Percentiles rank a stretch among this genome's conserved stretches.
These are phyloP conservation scores for Melastoma malabathricum DNA, from an alignment of 345 rosid genomes.

Conservation along the genomic window DNA sequence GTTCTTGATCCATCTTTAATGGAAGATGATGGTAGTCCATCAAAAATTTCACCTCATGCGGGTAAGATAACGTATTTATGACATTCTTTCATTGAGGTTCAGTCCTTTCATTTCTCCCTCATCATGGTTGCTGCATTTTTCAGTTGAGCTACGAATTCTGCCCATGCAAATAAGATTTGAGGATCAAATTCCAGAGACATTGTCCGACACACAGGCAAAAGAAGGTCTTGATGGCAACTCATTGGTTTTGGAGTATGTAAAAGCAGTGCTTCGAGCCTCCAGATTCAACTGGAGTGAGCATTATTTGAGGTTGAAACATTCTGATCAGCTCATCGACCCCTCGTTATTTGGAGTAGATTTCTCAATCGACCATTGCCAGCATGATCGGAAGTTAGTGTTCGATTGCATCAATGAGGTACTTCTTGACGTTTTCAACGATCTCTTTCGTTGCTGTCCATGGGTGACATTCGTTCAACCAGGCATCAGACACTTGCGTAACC, in stretches of 20 bases:
- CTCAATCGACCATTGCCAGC: constrained; percentile 41
- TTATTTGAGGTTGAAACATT: constrained; percentile 41
- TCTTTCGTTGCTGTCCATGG: constrained; percentile 49
- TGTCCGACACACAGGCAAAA: constrained; percentile 20
- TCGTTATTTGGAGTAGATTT: constrained; percentile 44
- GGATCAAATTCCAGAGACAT: constrained; percentile 22
- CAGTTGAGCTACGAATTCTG: constrained; percentile 39
- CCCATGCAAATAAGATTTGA: constrained; percentile 67
- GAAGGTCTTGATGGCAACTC: constrained; percentile 25
- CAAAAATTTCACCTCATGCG: constrained; percentile 32
- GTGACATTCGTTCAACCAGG: constrained; percentile 35
- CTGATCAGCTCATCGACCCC: constrained; percentile 61
- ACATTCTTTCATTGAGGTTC: no score
- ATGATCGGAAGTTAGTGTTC: constrained; percentile 42
- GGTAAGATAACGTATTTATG: constrained; percentile 29
- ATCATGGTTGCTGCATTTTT: neutral
- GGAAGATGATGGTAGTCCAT: constrained; percentile 69
- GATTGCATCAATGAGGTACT: constrained; percentile 79
- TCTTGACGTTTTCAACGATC: constrained; percentile 34
- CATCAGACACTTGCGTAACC: constrained; percentile 28
- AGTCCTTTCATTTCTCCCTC: constrained; percentile 2
- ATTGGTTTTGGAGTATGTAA: constrained; percentile 28
- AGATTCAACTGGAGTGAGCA: constrained; percentile 58
- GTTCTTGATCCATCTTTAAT: constrained; percentile 67
- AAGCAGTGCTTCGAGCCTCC: constrained; percentile 45